A percentile compares a stretch with the other conserved stretches of the same genome.
These are phyloP conservation scores for Penicillium nordicum DNA, from an alignment of 2,329 filamentous ascomycete species.

Conservation along the genomic window DNA sequence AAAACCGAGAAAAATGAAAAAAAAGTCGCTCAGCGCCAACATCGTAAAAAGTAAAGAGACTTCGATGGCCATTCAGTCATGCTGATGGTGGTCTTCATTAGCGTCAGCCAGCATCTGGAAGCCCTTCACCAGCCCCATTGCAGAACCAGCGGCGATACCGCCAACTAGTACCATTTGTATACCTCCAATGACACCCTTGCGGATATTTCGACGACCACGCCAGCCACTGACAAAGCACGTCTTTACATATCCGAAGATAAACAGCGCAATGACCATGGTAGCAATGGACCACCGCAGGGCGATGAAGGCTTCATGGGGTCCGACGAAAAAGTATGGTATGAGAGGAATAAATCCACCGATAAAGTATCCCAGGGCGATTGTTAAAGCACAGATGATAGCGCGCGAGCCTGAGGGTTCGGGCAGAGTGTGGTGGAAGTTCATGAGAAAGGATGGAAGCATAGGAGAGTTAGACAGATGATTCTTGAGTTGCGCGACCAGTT, in stretches of 20 bases:
- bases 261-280: conserved; percentile 49
- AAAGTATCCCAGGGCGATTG: conserved; percentile 42
- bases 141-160: conserved; percentile 39
- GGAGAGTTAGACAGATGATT: conserved; percentile 36
- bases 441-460: conserved; percentile 38
- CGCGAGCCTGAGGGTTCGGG: conserved; percentile 39
- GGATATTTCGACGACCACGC: conserved; percentile 32
- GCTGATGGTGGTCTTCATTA: conserved; percentile 6
- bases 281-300: conserved; percentile 56
- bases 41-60: not conserved
- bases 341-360: conserved; percentile 49
- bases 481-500: conserved; percentile 36
- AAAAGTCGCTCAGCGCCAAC: conserved; percentile 1
- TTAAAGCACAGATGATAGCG: conserved; percentile 38
- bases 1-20: not conserved
- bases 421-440: conserved; percentile 43
- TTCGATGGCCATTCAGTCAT: not conserved
- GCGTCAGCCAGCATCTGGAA: conserved; percentile 34
- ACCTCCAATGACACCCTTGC: conserved; percentile 34
- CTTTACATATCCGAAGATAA: conserved; percentile 53
- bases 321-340: conserved; percentile 59
- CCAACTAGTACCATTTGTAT: conserved; percentile 43
- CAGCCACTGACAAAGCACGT: conserved; percentile 41
- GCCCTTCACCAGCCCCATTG: conserved; percentile 41
- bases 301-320: conserved; percentile 78